A percentile compares a stretch with the other conserved stretches of the same genome.
Evolutionary conservation across 2,329 filamentous ascomycete genomes (phyloP).

Genomic region (Penicillium sp.): DNA sequence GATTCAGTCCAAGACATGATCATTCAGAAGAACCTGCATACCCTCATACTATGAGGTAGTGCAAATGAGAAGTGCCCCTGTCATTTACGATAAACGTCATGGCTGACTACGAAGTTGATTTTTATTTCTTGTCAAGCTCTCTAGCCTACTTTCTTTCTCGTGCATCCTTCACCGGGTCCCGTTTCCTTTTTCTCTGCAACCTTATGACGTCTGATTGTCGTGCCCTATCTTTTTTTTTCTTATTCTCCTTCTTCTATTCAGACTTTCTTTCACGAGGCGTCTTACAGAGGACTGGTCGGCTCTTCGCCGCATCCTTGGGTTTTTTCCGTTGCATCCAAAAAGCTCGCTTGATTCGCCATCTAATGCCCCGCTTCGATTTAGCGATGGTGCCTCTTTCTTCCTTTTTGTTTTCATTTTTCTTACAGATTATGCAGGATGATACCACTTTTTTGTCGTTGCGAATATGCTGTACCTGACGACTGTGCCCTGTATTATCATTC

Average conservation of each 20-base stretch:
- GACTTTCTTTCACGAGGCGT: conserved; percentile 19
- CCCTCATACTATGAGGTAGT: conserved; percentile 62
- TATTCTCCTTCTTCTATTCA: conserved; percentile 7
- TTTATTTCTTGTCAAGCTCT: conserved; percentile 21
- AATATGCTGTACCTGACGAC: conserved; percentile 20
- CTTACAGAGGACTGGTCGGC: conserved; percentile 21
- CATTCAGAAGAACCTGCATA: conserved; percentile 77
- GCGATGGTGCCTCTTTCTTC: conserved; percentile 20
- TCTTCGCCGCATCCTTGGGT: conserved; percentile 18
- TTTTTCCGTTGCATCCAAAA: conserved; percentile 26
- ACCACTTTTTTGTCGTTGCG: conserved; percentile 32
- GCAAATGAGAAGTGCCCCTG: conserved; percentile 11
- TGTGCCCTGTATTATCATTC: conserved; percentile 21
- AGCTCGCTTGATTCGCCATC: conserved; percentile 20
- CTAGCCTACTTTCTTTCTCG: conserved; percentile 20
- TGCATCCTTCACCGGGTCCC: conserved; percentile 28
- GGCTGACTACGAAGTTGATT: conserved; percentile 20
- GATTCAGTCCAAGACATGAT: conserved; percentile 83
- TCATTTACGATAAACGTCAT: conserved; percentile 22
- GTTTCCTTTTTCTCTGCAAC: conserved; percentile 10
- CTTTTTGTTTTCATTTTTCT: conserved; percentile 19
- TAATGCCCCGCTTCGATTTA: conserved; percentile 23
- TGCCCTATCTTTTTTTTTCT: conserved; percentile 11
- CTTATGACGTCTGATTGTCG: conserved; percentile 9
- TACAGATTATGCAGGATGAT: conserved; percentile 35